Percentiles rank a stretch among this genome's conserved stretches.
Evolutionary conservation across 345 rosid genomes (phyloP).

Genomic region (Odontarrhena argentea): DNA sequence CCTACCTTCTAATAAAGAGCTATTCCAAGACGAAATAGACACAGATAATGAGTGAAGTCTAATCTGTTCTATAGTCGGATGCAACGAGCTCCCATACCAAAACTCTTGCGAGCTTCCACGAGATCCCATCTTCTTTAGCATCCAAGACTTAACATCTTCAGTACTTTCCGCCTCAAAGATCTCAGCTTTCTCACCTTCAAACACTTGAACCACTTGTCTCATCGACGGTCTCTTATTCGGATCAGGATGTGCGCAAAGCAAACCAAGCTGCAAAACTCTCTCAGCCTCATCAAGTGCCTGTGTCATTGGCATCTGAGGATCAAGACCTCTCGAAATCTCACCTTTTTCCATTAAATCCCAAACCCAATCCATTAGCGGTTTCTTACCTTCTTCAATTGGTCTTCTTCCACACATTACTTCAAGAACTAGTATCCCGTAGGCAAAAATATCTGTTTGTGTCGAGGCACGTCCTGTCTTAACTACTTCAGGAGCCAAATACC

Average conservation of each 20-base stretch:
- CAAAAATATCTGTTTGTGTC: conserved; percentile 52
- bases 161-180: conserved; percentile 30
- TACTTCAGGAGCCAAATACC: conserved; percentile 80
- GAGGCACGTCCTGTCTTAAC: conserved; percentile 51
- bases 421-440: conserved; percentile 51
- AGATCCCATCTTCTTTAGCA: conserved; percentile 41
- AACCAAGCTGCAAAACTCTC: conserved; percentile 49
- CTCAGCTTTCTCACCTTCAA: conserved; percentile 46
- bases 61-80: conserved; percentile 40
- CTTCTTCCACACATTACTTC: conserved; percentile 57
- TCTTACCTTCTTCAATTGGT: conserved; percentile 55
- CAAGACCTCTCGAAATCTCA: conserved; percentile 36
- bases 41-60: conserved; percentile 35
- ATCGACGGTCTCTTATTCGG: conserved; percentile 48
- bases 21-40: conserved; percentile 39
- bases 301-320: conserved; percentile 36
- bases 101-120: conserved; percentile 32
- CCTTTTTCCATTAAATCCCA: conserved; percentile 42
- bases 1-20: conserved; percentile 36
- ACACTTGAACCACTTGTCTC: conserved; percentile 50
- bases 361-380: conserved; percentile 46
- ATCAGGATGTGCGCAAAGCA: conserved; percentile 52
- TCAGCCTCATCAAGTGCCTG: conserved; percentile 37
- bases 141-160: conserved; percentile 39
- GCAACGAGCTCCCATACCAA: conserved; percentile 34